Evolutionary conservation across 108 stramenopile genomes (phyloP).

Genomic region (Licmophora abbreviata): DNA sequence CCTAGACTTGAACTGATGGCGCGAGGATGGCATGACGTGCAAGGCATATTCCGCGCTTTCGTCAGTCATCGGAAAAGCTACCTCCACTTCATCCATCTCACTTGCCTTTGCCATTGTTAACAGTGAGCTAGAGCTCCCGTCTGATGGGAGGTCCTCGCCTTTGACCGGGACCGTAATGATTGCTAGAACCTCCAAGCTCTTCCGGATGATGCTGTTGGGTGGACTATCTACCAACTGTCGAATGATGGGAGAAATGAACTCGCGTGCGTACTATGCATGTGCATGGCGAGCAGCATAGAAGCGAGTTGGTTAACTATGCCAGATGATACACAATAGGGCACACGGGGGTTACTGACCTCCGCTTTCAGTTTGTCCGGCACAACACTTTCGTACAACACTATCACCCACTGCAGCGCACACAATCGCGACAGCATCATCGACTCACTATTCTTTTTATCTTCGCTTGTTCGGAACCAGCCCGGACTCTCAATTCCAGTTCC

Average conservation of each 20-base stretch:
- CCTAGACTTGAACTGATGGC: constrained; percentile 42
- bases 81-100: neutral
- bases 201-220: constrained; percentile 66
- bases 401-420: constrained; percentile 81
- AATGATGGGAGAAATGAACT: constrained; percentile 77
- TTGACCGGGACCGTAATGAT: constrained; percentile 69
- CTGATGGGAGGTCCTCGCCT: constrained; percentile 22
- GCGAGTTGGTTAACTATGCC: neutral
- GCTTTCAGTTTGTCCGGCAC: constrained; percentile 77
- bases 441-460: constrained; percentile 32
- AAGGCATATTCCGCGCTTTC: constrained; percentile 57
- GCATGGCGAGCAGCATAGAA: neutral
- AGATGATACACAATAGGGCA: neutral
- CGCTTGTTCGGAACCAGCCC: constrained; percentile 73
- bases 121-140: neutral
- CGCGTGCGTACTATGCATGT: constrained; percentile 51
- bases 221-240: constrained; percentile 78
- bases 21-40: constrained; percentile 45
- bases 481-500: constrained; percentile 79
- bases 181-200: constrained; percentile 81
- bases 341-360: constrained; percentile 39
- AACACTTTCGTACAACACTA: constrained; percentile 77
- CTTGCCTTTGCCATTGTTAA: neutral
- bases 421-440: constrained; percentile 67
- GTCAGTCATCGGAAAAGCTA: constrained; percentile 44